Evolutionary conservation across 1,284 basidiomycete species (phyloP), one percentile per base, ranked within the genome.

Genomic region (Boletellus deceptivus): DNA sequence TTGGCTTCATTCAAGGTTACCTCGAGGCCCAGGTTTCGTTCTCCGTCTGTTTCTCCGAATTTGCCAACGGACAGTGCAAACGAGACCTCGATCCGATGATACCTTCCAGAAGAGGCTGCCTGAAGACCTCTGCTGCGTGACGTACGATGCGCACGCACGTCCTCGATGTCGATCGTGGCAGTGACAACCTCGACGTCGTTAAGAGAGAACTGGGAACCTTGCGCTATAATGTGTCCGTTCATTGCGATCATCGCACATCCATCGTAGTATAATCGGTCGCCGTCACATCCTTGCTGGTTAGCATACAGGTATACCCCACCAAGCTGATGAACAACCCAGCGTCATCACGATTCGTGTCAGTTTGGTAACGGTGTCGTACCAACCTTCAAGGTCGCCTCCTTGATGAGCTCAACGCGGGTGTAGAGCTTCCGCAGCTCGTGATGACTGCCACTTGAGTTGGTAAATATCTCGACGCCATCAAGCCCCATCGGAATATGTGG

Each of bases 231-330:
- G 40, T 79, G 79, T 20, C 97, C 96, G 69, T 99, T 99, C 53
- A 96, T 79, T 5, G 92, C 93, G 60, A 99, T 98, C 79, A 99
- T 83, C 17, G 93, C 89, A 57, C 93, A 96, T 29, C 97, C 96
- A 63, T 99, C 97, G 67, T 98, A 99, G 76, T 99, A 99, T 2
- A 98, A 77, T 24, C 96, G 83, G 67, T 99, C 96, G 4, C 97
- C 96, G 65, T 99, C 96, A 66, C 97, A 99, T 6, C 97, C 96
- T 76, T 98, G 95, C 67, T 99, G 96, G 67, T 99, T 99, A 9
- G 96, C 91, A 61, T 99, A 99, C 8, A 99, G 80, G 70, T 99
- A 99, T 46, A 98, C 84, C 4, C 97, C 96, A 18, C 96, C 97
- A 29, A 94, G 80, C 94, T 97, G 59, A 6, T 49, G 42, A 22